phyloP scores from a whole-genome alignment of 257 asterid genomes.

The Solanum ossicruentum region DNA sequence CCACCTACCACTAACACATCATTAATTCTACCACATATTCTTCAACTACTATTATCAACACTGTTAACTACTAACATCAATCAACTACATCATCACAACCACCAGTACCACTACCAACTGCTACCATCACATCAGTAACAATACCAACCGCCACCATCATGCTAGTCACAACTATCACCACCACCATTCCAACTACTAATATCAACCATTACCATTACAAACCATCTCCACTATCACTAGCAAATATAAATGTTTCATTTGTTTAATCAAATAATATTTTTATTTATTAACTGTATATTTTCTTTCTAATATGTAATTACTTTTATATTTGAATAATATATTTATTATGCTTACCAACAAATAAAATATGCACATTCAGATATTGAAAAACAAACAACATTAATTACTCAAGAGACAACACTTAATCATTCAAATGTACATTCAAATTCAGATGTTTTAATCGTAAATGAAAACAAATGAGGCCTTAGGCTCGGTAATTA shows the following conservation, averaged over 20 bases:
- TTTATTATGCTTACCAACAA: not conserved
- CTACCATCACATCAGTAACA: not conserved
- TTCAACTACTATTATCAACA: not conserved
- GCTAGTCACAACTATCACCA: not conserved
- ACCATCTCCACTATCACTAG: not conserved
- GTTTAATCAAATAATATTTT: not conserved
- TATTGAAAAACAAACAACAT: too few relatives aligned
- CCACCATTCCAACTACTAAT: not conserved
- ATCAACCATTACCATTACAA: not conserved
- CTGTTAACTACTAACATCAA: not conserved
- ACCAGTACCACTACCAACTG: not conserved
- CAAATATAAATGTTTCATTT: not conserved
- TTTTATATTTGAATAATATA: not conserved
- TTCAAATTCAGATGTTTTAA: not conserved
- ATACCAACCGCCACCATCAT: not conserved
- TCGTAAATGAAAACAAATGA: not conserved
- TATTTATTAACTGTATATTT: not conserved
- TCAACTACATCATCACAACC: not conserved
- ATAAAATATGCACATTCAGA: not conserved
- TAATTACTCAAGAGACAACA: not conserved
- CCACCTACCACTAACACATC: not conserved
- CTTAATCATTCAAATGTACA: not conserved
- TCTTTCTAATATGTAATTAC: not conserved
- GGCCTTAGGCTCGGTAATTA: not conserved
- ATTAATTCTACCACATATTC: not conserved